phyloP scores from a whole-genome alignment of 805 yeast species.

The Huiozyma naganishii region DNA sequence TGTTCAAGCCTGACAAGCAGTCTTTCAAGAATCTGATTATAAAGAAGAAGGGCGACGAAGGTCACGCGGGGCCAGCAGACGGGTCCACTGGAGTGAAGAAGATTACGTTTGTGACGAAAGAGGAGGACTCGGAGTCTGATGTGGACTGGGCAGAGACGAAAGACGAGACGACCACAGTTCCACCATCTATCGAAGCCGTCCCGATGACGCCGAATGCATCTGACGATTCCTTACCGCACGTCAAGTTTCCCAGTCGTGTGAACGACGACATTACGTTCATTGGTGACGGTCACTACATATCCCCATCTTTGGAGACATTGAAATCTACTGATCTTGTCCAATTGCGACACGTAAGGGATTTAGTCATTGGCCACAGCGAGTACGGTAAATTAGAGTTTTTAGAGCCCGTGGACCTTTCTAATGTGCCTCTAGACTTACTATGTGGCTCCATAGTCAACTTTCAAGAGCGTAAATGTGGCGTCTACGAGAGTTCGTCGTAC shows the following conservation, averaged over 20 bases:
- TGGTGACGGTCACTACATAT: slow-evolving; percentile 77
- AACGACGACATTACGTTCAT: slow-evolving; percentile 37
- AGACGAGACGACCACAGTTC: background rate
- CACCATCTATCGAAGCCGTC: background rate
- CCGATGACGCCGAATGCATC: slow-evolving; percentile 1
- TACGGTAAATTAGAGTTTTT: slow-evolving; percentile 70
- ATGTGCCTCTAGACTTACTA: slow-evolving; percentile 48
- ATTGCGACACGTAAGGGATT: slow-evolving; percentile 49
- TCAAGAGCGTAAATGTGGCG: slow-evolving; percentile 45
- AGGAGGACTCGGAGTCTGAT: background rate
- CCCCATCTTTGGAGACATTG: slow-evolving; percentile 63
- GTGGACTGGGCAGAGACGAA: background rate
- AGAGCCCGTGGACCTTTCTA: slow-evolving; percentile 74
- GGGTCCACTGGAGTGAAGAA: slow-evolving; percentile 1
- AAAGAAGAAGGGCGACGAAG: slow-evolving; percentile 9
- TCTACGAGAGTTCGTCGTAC: slow-evolving; percentile 56
- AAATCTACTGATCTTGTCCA: slow-evolving; percentile 49
- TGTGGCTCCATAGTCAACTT: slow-evolving; percentile 58
- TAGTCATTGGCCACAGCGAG: slow-evolving; percentile 64
- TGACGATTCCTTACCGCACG: background rate
- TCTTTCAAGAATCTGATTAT: slow-evolving; percentile 23
- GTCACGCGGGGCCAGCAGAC: slow-evolving; percentile 1
- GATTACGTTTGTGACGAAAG: slow-evolving; percentile 5
- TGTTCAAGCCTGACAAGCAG: slow-evolving; percentile 22
- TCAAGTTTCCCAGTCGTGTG: background rate